phyloP scores from a whole-genome alignment of 305 asterid genomes.

The Striga hermonthica region DNA sequence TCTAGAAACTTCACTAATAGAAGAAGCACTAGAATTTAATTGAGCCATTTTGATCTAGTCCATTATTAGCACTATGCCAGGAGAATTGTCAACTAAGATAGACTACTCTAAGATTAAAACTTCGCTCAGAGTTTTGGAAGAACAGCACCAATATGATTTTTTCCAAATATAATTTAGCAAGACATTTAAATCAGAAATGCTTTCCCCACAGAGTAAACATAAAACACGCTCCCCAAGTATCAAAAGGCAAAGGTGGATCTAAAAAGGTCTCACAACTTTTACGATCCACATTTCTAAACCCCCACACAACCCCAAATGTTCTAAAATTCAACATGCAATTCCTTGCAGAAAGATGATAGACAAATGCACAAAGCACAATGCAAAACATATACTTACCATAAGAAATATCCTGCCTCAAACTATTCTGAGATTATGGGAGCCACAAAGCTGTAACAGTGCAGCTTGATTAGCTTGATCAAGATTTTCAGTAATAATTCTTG shows the following conservation, averaged over 20 bases:
- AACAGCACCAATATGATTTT: too few species aligned
- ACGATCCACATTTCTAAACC: not conserved
- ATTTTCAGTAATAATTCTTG: slow-evolving; percentile 53
- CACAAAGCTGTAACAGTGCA: slow-evolving; percentile 74
- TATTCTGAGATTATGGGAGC: slow-evolving; percentile 49
- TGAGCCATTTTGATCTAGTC: too few species aligned
- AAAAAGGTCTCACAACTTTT: too few species aligned
- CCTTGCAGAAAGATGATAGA: slow-evolving; percentile 5
- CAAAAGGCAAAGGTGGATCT: not conserved
- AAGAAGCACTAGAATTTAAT: too few species aligned
- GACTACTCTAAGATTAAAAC: too few species aligned
- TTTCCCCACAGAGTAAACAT: slow-evolving; percentile 20
- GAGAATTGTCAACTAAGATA: too few species aligned
- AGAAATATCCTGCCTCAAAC: slow-evolving; percentile 42
- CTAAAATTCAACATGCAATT: slow-evolving; percentile 7
- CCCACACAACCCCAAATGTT: not conserved
- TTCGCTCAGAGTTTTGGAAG: too few species aligned
- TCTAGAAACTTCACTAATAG: too few species aligned
- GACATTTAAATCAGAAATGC: too few species aligned
- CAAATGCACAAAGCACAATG: slow-evolving; percentile 12
- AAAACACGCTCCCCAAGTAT: not conserved
- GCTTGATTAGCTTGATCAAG: slow-evolving; percentile 77
- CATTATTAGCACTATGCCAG: too few species aligned
- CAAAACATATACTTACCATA: slow-evolving; percentile 43
- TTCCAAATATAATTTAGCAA: too few species aligned